phyloP scores from a whole-genome alignment of 2,329 filamentous ascomycete species.

The Fusarium pseudonygamai region DNA sequence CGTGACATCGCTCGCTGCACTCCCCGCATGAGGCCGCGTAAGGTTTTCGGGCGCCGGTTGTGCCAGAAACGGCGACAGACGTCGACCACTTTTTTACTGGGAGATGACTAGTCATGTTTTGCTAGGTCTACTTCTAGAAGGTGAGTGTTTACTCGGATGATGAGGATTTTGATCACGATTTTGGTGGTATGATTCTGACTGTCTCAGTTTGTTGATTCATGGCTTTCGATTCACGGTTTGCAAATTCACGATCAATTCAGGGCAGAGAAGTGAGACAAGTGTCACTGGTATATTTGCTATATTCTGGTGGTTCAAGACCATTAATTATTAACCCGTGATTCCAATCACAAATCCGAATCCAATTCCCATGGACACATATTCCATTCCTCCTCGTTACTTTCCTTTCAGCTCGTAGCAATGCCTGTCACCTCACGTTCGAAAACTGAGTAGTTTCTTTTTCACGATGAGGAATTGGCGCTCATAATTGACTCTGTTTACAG shows the following conservation, averaged over 20 bases:
- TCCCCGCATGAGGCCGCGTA: conserved; percentile 21
- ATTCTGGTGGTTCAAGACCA: conserved; percentile 28
- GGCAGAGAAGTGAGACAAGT: neutral
- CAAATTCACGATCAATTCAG: neutral
- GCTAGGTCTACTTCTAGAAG: conserved; percentile 11
- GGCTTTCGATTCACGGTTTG: neutral
- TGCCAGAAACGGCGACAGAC: conserved; percentile 22
- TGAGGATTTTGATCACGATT: neutral
- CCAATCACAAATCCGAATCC: conserved; percentile 8
- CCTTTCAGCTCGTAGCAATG: conserved; percentile 17
- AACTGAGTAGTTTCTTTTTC: neutral
- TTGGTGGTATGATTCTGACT: conserved; percentile 8
- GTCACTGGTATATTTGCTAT: conserved; percentile 31
- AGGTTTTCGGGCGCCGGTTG: neutral
- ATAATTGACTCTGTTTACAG: conserved; percentile 46
- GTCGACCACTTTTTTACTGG: conserved; percentile 10
- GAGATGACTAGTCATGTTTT: conserved; percentile 1
- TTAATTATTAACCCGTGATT: conserved; percentile 34
- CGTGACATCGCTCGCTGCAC: conserved; percentile 9
- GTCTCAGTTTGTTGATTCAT: neutral
- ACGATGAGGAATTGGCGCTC: neutral
- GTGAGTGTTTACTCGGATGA: conserved; percentile 7
- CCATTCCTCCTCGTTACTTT: conserved; percentile 5
- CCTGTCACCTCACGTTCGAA: neutral
- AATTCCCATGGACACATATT: conserved; percentile 10